Percentiles rank a stretch among this genome's conserved stretches.
Evolutionary conservation across 345 rosid genomes (phyloP).

Genomic region (Boechera divaricarpa): DNA sequence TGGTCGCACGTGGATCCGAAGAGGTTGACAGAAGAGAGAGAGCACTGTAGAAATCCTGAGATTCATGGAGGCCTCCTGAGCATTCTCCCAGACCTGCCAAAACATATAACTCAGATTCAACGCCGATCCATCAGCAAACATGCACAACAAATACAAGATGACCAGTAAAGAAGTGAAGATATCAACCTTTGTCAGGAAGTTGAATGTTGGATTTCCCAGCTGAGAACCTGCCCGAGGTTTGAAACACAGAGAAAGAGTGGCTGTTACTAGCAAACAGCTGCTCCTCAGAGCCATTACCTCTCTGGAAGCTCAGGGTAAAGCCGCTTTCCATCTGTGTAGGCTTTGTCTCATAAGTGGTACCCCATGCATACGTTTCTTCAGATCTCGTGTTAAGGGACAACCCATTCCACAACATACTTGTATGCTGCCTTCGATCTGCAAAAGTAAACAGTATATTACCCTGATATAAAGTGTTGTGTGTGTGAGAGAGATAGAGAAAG

Average conservation of each 20-base stretch:
- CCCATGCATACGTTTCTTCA: constrained; percentile 52
- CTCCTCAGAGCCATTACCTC: constrained; percentile 52
- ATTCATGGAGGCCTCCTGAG: constrained; percentile 54
- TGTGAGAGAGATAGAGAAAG: background rate
- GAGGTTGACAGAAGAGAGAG: constrained; percentile 99
- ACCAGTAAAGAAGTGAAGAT: constrained; percentile 8
- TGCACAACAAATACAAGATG: background rate
- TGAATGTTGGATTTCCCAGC: constrained; percentile 32
- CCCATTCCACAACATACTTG: constrained; percentile 58
- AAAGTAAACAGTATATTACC: background rate
- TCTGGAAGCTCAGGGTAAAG: constrained; percentile 50
- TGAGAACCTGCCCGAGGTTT: constrained; percentile 51
- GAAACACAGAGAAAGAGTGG: constrained; percentile 43
- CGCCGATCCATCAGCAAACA: background rate
- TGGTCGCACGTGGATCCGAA: constrained; percentile 57
- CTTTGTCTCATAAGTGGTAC: constrained; percentile 51
- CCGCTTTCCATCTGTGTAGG: constrained; percentile 58
- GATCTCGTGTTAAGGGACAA: constrained; percentile 53
- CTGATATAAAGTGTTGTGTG: background rate
- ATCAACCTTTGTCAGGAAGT: constrained; percentile 34
- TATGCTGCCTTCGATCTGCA: constrained; percentile 70
- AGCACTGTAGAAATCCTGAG: constrained; percentile 86
- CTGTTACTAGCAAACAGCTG: constrained; percentile 47
- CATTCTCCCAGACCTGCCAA: constrained; percentile 66
- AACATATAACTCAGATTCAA: constrained; percentile 2